Conservation (phyloP, 2,329 filamentous ascomycete species). For the Lasiodiplodia citricola region DNA sequence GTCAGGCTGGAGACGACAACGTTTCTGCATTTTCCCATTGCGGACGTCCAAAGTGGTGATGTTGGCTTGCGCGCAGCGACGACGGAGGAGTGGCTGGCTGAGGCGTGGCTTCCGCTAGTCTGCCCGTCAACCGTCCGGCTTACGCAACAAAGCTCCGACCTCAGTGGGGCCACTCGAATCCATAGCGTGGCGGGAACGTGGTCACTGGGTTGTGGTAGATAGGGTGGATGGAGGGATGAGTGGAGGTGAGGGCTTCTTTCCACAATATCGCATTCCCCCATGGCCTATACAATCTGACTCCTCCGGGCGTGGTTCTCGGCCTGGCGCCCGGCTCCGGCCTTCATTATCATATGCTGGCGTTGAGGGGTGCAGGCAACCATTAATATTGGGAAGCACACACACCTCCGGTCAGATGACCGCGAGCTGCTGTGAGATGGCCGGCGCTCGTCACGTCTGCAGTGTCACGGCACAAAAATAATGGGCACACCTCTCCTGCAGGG, state of each 20-base stretch:
- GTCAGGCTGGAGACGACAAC: background rate
- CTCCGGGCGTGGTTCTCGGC: background rate
- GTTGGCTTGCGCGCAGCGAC: background rate
- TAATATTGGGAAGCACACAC: background rate
- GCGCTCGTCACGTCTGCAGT: conserved; percentile 5
- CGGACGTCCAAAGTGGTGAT: background rate
- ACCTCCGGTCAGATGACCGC: conserved; percentile 18
- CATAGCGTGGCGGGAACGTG: background rate
- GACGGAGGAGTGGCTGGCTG: background rate
- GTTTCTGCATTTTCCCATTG: background rate
- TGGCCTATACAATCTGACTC: background rate
- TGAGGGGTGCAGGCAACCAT: background rate
- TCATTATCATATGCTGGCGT: background rate
- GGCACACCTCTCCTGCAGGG: conserved; percentile 8
- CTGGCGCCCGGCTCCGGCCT: conserved; percentile 2
- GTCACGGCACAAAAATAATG: background rate
- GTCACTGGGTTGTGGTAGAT: background rate
- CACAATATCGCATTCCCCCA: background rate
- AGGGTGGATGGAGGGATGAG: background rate
- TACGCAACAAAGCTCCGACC: background rate
- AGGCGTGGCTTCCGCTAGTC: background rate
- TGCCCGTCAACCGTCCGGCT: background rate
- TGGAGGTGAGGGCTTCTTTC: background rate
- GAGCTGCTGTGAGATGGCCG: conserved; percentile 21
- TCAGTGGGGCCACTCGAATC: background rate